These are phyloP conservation scores for Zygoascus meyerae DNA, from an alignment of 1,139 yeast species.

Conservation along the genomic window DNA sequence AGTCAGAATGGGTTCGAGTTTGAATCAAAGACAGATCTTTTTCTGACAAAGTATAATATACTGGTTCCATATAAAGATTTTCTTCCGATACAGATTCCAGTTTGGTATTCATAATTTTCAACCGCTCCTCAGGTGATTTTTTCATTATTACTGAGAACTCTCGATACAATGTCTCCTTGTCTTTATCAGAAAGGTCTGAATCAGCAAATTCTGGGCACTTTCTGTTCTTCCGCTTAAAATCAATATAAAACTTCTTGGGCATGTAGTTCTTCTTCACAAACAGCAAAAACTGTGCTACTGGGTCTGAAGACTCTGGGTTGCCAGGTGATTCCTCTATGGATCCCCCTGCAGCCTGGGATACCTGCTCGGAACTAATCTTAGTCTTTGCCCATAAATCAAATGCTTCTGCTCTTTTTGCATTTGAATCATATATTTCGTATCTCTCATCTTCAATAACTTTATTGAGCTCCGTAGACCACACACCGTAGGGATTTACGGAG, in stretches of 20 bases:
- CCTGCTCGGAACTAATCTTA: slow-evolving; percentile 16
- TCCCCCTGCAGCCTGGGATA: neutral
- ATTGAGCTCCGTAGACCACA: slow-evolving; percentile 45
- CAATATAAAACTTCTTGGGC: slow-evolving; percentile 38
- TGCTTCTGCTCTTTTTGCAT: slow-evolving; percentile 33
- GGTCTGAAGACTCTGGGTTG: slow-evolving; percentile 9
- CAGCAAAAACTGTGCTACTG: slow-evolving; percentile 30
- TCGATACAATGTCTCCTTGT: slow-evolving; percentile 38
- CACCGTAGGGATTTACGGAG: slow-evolving; percentile 38
- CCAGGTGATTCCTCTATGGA: neutral
- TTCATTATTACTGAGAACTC: slow-evolving; percentile 26
- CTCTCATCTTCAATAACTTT: slow-evolving; percentile 38
- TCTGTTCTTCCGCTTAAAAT: slow-evolving; percentile 41
- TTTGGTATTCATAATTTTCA: slow-evolving; percentile 8
- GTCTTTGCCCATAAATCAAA: slow-evolving; percentile 42
- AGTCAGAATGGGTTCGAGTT: neutral
- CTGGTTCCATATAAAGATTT: slow-evolving; percentile 13
- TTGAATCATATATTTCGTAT: slow-evolving; percentile 36
- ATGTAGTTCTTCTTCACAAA: slow-evolving; percentile 32
- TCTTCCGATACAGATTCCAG: neutral
- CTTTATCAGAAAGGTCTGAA: slow-evolving; percentile 33
- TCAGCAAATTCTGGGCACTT: slow-evolving; percentile 30
- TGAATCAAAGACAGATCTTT: neutral
- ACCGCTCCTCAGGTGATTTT: slow-evolving; percentile 13
- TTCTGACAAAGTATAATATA: slow-evolving; percentile 13